phyloP scores from a whole-genome alignment of 2,329 filamentous ascomycete species.

The Zymoseptoria ardabiliae region DNA sequence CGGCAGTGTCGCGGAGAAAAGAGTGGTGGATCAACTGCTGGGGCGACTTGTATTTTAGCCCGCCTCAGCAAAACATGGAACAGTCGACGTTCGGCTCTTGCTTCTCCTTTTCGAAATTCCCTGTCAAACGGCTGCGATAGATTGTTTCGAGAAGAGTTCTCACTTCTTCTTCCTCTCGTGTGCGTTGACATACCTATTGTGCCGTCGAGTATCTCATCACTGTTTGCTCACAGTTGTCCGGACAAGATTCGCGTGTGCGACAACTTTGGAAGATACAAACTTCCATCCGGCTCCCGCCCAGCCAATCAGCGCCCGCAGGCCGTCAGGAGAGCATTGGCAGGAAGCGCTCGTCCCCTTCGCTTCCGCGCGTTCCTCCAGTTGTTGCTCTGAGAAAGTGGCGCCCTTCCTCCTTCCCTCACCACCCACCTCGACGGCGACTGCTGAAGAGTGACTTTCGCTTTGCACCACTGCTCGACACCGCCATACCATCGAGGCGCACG shows the following conservation, averaged over 20 bases:
- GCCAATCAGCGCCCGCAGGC: background rate
- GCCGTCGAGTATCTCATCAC: background rate
- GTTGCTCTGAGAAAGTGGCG: background rate
- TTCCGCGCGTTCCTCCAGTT: background rate
- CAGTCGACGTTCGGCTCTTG: background rate
- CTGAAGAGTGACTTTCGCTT: constrained; percentile 3
- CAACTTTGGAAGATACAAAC: background rate
- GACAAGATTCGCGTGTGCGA: background rate
- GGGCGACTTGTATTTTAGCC: background rate
- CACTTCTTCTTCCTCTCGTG: background rate
- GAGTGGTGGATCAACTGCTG: background rate
- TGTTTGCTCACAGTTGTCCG: background rate
- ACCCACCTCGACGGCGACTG: background rate
- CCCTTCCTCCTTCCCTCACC: background rate
- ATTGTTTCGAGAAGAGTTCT: background rate
- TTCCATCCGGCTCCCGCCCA: background rate
- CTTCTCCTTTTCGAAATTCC: background rate
- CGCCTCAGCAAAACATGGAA: background rate
- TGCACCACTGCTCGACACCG: background rate
- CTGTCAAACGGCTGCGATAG: background rate
- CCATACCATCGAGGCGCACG: background rate
- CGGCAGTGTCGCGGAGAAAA: background rate
- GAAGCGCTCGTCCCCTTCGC: background rate
- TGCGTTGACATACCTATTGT: background rate
- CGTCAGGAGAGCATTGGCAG: background rate